phyloP scores from a whole-genome alignment of 352 stramenopile genomes.

The Phytophthora multivora region DNA sequence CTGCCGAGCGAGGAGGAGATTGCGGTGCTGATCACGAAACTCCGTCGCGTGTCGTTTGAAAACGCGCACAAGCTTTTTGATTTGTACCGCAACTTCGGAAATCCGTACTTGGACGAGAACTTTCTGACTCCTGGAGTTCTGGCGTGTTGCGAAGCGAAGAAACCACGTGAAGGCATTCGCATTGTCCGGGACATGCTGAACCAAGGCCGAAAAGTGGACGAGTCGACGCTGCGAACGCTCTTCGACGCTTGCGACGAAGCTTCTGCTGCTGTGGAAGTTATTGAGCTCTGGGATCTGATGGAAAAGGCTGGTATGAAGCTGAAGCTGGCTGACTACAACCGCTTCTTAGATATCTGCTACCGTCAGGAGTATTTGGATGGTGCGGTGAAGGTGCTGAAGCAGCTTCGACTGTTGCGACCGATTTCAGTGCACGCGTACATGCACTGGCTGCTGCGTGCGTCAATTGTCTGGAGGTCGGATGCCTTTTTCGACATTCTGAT shows the following conservation, averaged over 20 bases:
- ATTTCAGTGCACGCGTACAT: slow-evolving; percentile 85
- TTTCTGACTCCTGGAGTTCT: slow-evolving; percentile 82
- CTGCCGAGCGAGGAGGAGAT: slow-evolving; percentile 72
- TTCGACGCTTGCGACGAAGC: slow-evolving; percentile 76
- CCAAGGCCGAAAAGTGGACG: slow-evolving; percentile 84
- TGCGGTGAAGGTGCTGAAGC: slow-evolving; percentile 77
- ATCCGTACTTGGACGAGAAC: slow-evolving; percentile 82
- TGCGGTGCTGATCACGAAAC: slow-evolving; percentile 55
- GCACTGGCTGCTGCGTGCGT: slow-evolving; percentile 81
- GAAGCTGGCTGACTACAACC: slow-evolving; percentile 64
- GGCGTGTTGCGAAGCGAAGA: slow-evolving; percentile 79
- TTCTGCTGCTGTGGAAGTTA: slow-evolving; percentile 59
- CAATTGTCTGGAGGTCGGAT: slow-evolving; percentile 80
- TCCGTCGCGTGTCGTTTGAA: slow-evolving; percentile 74
- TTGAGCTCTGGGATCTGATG: slow-evolving; percentile 79
- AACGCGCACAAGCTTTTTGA: slow-evolving; percentile 83
- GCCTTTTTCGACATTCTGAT: slow-evolving; percentile 87
- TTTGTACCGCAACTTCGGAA: slow-evolving; percentile 87
- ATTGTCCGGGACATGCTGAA: slow-evolving; percentile 87
- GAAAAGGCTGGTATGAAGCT: slow-evolving; percentile 61
- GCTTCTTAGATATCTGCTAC: slow-evolving; percentile 80
- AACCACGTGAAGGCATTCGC: slow-evolving; percentile 68
- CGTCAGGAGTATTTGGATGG: slow-evolving; percentile 78
- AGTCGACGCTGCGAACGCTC: slow-evolving; percentile 71
- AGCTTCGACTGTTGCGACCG: slow-evolving; percentile 63